phyloP scores from a whole-genome alignment of 805 yeast genomes.

The Brettanomyces naardenensis region DNA sequence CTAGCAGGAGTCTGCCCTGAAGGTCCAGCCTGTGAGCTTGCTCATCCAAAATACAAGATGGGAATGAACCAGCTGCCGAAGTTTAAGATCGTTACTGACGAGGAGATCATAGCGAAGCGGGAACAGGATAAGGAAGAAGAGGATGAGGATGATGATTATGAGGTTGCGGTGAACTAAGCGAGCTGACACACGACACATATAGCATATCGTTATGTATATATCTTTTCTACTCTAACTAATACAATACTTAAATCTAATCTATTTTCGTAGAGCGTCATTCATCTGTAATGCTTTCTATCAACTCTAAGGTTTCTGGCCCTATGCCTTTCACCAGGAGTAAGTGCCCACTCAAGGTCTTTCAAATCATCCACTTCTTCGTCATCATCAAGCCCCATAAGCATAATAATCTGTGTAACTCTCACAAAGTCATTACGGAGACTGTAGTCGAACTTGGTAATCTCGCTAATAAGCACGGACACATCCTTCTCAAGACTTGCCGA shows the following conservation, averaged over 20 bases:
- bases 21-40: slow-evolving; percentile 68
- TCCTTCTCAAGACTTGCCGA: slow-evolving; percentile 79
- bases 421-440: slow-evolving; percentile 70
- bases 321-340: slow-evolving; percentile 68
- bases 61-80: slow-evolving; percentile 32
- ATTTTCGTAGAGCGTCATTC: background rate
- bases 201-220: background rate
- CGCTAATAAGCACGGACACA: slow-evolving; percentile 62
- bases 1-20: slow-evolving; percentile 90
- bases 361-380: slow-evolving; percentile 32
- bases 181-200: background rate
- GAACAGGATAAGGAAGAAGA: slow-evolving; percentile 5
- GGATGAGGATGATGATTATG: slow-evolving; percentile 3
- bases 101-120: slow-evolving; percentile 23
- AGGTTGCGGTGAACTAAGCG: background rate
- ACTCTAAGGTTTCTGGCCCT: slow-evolving; percentile 53
- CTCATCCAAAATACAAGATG: slow-evolving; percentile 74
- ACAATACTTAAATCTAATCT: background rate
- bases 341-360: slow-evolving; percentile 46
- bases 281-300: slow-evolving; percentile 25
- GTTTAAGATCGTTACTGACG: slow-evolving; percentile 37
- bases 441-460: slow-evolving; percentile 66
- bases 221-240: background rate
- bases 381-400: slow-evolving; percentile 77
- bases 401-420: slow-evolving; percentile 75